phyloP scores from a whole-genome alignment of 331 rosid species.

The Malus hybrid region DNA sequence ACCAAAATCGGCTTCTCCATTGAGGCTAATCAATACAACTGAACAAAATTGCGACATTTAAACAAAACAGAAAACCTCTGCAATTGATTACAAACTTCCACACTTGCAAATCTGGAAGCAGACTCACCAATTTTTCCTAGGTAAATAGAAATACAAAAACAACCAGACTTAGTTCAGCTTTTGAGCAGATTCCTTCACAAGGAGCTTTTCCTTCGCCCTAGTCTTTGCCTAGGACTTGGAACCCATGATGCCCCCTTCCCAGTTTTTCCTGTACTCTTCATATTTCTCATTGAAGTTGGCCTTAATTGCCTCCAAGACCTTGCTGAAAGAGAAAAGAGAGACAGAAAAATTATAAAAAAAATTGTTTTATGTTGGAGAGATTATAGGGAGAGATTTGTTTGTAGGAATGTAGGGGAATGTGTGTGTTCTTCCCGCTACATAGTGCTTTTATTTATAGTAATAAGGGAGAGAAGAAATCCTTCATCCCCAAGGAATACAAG shows the following conservation, averaged over 20 bases:
- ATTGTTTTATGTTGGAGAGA: no score
- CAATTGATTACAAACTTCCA: not conserved
- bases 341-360: no score
- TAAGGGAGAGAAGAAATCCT: no score
- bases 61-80: not conserved
- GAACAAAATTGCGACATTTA: not conserved
- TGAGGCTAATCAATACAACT: not conserved
- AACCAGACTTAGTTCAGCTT: slow-evolving; percentile 22
- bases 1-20: not conserved
- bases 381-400: no score
- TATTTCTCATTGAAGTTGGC: slow-evolving; percentile 51
- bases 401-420: no score
- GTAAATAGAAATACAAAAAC: not conserved
- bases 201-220: slow-evolving; percentile 37
- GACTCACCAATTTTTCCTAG: not conserved
- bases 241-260: slow-evolving; percentile 49
- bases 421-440: no score
- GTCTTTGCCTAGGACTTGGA: slow-evolving; percentile 43
- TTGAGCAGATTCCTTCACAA: slow-evolving; percentile 43
- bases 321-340: no score
- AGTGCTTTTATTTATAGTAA: no score
- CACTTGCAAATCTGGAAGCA: not conserved
- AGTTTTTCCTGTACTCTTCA: slow-evolving; percentile 38
- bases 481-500: no score
- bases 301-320: not conserved